Base-by-base conservation (phyloP, 1,284 basidiomycete species). In the Limonomyces culmigenus region DNA sequence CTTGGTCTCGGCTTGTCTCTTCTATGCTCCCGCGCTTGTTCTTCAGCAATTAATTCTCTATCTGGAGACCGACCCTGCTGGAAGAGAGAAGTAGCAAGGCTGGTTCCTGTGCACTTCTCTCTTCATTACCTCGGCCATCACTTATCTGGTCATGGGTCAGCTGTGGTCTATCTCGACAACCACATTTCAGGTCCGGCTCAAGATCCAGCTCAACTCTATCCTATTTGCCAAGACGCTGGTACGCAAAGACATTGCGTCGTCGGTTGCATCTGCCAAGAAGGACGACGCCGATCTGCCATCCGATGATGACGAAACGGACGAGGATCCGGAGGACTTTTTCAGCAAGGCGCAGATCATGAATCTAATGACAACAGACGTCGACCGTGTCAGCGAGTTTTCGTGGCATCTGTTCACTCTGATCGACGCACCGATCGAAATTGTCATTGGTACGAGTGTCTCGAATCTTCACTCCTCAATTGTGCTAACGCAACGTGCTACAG, bases 271-370 rank as follows among this genome's bases (percentile, higher is more conserved):
- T 37, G 36, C 45, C 12, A 29, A 49, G n/a, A 40, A 39, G 13
- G 44, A 47, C n/a, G 47, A 47, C 17, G 41, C 44, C 1, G 50
- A 47, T 32, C 50, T 54, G 31, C 47, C 49, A 6, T 55, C 50
- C 20, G 38, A 35, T 15, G 16, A 25, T 16, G 37, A 43, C 17
- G 50, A 55, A 21, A 55, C 60, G 25, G 60, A 68, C 11, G 62
- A 67, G 5, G 73, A 81, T 8, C 6, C 8, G 11, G 81, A 84
- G 33, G 78, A 79, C 33, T 87, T 93, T 47, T 83, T 74, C 6
- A 87, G 78, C 48, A 93, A 93, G 55, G 78, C 83, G 6, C 86
- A 92, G 56, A 77, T 92, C 46, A 84, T 89, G 76, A 84, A 74
- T 12, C 61, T 81, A 14, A 81, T 83, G 77, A 87, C 85, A 3